Evolutionary conservation across 148 eudicot species (phyloP).

Genomic region (Bassia scoparia): DNA sequence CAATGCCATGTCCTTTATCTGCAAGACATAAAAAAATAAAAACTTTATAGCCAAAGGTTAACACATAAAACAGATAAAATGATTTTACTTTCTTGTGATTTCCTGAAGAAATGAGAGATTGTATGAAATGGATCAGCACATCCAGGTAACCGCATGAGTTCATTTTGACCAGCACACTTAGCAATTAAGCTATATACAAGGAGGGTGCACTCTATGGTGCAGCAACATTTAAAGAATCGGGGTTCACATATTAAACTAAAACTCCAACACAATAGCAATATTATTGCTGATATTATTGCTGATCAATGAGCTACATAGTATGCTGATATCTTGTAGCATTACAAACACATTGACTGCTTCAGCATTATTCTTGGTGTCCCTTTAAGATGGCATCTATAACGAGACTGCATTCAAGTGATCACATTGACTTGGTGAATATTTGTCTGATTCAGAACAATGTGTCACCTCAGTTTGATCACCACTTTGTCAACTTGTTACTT

Average conservation of each 20-base stretch:
- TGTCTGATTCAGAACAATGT: background rate
- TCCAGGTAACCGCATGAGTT: too few species aligned
- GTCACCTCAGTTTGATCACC: background rate
- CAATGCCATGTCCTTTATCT: constrained; percentile 96
- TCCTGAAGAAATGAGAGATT: background rate
- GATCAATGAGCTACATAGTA: background rate
- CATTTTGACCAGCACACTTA: background rate
- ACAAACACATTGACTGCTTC: background rate
- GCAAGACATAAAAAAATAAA: constrained; percentile 14
- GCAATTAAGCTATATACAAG: background rate
- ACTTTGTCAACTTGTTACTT: background rate
- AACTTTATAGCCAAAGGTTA: background rate
- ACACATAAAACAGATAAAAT: background rate
- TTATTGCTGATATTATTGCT: background rate
- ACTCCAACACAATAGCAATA: background rate
- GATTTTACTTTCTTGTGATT: background rate
- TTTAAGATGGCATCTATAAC: background rate
- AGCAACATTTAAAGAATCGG: too few species aligned
- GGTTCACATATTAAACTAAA: too few species aligned
- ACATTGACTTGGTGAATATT: background rate
- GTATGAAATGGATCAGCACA: too few species aligned
- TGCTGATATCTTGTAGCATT: background rate
- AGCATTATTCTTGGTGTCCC: background rate
- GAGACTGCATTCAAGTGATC: background rate
- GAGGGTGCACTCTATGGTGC: background rate